These are phyloP conservation scores for Staphylotrichum longicolle DNA, from an alignment of 495 filamentous ascomycete genomes.

Conservation along the genomic window DNA sequence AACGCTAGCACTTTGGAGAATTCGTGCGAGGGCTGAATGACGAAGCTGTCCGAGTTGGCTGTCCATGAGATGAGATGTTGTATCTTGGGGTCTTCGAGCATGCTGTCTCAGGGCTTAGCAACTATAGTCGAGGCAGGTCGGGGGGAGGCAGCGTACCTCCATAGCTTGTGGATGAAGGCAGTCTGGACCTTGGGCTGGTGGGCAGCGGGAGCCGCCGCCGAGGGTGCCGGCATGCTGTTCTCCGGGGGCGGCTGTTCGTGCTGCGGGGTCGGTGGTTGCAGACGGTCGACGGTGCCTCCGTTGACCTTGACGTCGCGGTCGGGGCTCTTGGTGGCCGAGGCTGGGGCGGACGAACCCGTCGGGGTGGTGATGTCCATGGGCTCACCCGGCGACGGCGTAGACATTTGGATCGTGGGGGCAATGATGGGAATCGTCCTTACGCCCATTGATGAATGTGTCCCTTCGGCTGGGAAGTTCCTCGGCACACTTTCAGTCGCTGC, in stretches of 20 bases:
- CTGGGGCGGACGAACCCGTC: conserved; percentile 43
- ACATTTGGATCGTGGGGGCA: conserved; percentile 50
- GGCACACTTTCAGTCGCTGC: conserved; percentile 48
- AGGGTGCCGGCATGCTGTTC: conserved; percentile 43
- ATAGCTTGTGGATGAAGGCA: conserved; percentile 99
- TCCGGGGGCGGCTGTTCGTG: conserved; percentile 34
- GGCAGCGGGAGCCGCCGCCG: conserved; percentile 76
- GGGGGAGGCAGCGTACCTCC: conserved; percentile 67
- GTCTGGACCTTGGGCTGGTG: conserved; percentile 98
- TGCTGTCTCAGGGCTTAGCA: conserved; percentile 60
- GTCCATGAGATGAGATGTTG: conserved; percentile 97
- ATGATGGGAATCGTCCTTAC: conserved; percentile 50
- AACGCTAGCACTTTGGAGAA: conserved; percentile 99
- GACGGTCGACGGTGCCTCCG: conserved; percentile 31
- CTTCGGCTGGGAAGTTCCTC: conserved; percentile 40
- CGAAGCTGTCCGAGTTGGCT: conserved; percentile 88
- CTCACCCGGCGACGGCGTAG: conserved; percentile 49
- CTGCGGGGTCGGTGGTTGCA: conserved; percentile 29
- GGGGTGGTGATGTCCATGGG: conserved; percentile 53
- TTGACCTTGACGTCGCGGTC: conserved; percentile 45
- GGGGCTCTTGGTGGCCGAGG: conserved; percentile 45
- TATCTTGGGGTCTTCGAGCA: conserved; percentile 91
- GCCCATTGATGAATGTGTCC: conserved; percentile 42
- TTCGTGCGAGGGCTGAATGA: conserved; percentile 95
- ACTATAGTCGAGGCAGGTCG: conserved; percentile 10